phyloP scores from a whole-genome alignment of 73 alveolate genomes.

The Halteria grandinella region DNA sequence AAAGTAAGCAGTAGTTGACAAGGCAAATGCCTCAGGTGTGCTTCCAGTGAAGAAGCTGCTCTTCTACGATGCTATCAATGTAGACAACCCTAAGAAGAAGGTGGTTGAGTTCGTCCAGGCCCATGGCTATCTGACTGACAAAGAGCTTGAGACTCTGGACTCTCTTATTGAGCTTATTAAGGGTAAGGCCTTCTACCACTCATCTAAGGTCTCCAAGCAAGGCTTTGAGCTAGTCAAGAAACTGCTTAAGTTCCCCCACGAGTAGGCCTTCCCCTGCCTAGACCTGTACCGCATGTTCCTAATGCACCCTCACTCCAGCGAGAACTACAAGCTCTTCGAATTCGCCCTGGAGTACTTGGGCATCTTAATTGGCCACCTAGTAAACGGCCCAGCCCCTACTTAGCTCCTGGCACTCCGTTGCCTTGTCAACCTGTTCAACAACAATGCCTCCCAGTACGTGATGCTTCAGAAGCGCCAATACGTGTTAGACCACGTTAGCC shows the following conservation, averaged over 20 bases:
- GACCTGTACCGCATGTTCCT: conserved; percentile 94
- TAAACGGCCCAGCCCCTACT: conserved; percentile 34
- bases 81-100: conserved; percentile 93
- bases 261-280: conserved; percentile 88
- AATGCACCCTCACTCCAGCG: conserved; percentile 84
- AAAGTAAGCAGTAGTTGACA: conserved; percentile 61
- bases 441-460: conserved; percentile 68
- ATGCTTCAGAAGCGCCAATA: conserved; percentile 65
- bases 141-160: conserved; percentile 79
- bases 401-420: conserved; percentile 80
- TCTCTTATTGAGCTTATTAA: conserved; percentile 70
- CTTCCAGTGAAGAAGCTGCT: conserved; percentile 76
- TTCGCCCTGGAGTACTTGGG: conserved; percentile 81
- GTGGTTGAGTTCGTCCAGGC: conserved; percentile 86
- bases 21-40: conserved; percentile 70
- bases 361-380: conserved; percentile 46
- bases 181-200: conserved; percentile 79
- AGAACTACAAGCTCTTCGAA: conserved; percentile 82
- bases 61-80: conserved; percentile 82
- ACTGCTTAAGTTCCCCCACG: conserved; percentile 89
- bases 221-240: conserved; percentile 80
- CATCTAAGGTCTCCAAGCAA: conserved; percentile 69
- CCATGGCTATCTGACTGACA: conserved; percentile 69
- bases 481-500: conserved; percentile 72
- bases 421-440: conserved; percentile 80